Evolutionary conservation across 176 grass and related monocot species (phyloP).

Genomic region (Phragmites australis): DNA sequence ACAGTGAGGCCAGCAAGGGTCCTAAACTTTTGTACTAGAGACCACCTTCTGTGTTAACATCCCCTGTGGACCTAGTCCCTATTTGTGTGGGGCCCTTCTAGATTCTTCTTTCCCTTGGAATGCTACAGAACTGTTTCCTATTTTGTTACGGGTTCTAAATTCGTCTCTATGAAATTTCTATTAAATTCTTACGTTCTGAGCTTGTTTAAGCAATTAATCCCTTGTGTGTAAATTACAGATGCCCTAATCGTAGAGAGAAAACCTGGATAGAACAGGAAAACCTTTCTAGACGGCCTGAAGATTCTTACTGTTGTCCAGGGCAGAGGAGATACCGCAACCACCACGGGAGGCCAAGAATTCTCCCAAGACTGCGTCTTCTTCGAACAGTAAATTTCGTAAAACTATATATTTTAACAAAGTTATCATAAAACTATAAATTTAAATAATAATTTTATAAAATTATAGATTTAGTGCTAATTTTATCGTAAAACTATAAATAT

Average conservation of each 20-base stretch:
- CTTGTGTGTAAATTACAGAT: not conserved
- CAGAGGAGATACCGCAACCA: slow-evolving; percentile 28
- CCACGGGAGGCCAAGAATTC: slow-evolving; percentile 28
- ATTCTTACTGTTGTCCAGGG: slow-evolving; percentile 17
- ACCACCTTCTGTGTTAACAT: not conserved
- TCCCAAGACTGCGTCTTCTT: slow-evolving; percentile 22
- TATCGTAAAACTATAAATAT: no score
- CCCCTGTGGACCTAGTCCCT: not conserved
- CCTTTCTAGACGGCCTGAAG: not conserved
- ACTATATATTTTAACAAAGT: no score
- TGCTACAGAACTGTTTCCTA: not conserved
- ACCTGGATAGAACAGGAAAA: not conserved
- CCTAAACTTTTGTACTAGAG: not conserved
- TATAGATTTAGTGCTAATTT: no score
- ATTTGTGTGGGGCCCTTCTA: not conserved
- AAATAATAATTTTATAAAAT: no score
- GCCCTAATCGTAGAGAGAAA: not conserved
- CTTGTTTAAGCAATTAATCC: not conserved
- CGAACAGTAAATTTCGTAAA: no score
- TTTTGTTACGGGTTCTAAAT: not conserved
- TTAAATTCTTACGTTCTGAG: not conserved
- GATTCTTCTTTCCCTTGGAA: not conserved
- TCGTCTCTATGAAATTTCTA: not conserved
- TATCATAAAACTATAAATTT: no score
- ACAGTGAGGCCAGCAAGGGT: not conserved